Percentiles rank a stretch among this genome's conserved stretches.
These are phyloP conservation scores for Gaeumannomyces tritici DNA, from an alignment of 2,329 filamentous ascomycete genomes.

Conservation along the genomic window DNA sequence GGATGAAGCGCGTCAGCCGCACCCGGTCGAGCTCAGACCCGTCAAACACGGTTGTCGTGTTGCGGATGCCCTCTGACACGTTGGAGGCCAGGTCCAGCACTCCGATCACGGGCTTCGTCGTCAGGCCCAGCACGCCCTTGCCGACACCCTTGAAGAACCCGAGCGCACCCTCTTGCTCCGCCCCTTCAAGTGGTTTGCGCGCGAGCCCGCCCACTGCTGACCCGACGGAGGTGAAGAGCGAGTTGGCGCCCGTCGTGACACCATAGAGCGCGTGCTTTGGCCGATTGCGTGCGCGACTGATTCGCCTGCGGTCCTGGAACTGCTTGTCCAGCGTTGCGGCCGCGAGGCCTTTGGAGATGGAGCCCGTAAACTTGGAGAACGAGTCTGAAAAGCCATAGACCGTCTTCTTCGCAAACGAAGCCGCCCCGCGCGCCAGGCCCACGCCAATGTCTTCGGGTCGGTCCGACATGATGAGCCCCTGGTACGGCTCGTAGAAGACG, in stretches of 20 bases:
- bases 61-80: constrained; percentile 92
- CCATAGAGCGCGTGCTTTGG: constrained; percentile 97
- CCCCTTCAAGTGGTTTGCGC: constrained; percentile 87
- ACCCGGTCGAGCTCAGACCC: constrained; percentile 89
- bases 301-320: constrained; percentile 92
- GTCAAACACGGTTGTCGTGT: constrained; percentile 97
- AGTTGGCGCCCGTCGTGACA: constrained; percentile 90
- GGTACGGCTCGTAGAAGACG: constrained; percentile 99
- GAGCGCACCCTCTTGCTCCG: constrained; percentile 85
- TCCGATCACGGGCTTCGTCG: constrained; percentile 93
- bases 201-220: constrained; percentile 91
- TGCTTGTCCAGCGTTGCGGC: constrained; percentile 96
- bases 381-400: constrained; percentile 97
- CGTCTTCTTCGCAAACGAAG: constrained; percentile 96
- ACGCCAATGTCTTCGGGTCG: constrained; percentile 89
- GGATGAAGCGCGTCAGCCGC: constrained; percentile 86
- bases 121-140: constrained; percentile 87
- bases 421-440: constrained; percentile 92
- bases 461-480: constrained; percentile 90
- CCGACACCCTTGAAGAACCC: constrained; percentile 98
- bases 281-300: constrained; percentile 83
- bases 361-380: constrained; percentile 95
- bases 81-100: constrained; percentile 96
- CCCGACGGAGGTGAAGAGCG: constrained; percentile 83
- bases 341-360: constrained; percentile 90